Evolutionary conservation across 2,329 filamentous ascomycete species (phyloP).

Genomic region (Didymella glomerata): DNA sequence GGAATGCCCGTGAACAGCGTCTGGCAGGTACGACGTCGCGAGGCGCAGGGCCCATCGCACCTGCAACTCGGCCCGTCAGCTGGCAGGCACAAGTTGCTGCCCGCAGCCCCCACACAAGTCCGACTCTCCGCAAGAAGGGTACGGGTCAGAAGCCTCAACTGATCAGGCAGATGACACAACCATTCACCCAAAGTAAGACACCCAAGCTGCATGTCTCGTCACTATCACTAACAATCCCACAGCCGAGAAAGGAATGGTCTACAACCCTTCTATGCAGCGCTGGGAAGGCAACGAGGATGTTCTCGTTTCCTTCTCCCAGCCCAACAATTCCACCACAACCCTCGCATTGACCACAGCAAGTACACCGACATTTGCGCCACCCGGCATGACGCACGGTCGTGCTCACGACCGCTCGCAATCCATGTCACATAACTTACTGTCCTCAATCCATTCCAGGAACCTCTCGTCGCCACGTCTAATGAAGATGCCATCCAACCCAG

Average conservation of each 20-base stretch:
- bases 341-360: constrained; percentile 51
- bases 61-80: constrained; percentile 60
- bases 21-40: constrained; percentile 57
- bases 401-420: constrained; percentile 49
- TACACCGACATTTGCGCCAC: constrained; percentile 52
- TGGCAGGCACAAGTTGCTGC: constrained; percentile 66
- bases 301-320: constrained; percentile 73
- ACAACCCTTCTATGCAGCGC: constrained; percentile 83
- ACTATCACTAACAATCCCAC: constrained; percentile 28
- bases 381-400: constrained; percentile 39
- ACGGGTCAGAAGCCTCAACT: constrained; percentile 80
- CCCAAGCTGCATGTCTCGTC: constrained; percentile 5
- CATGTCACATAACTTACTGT: constrained; percentile 54
- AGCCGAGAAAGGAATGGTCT: constrained; percentile 95
- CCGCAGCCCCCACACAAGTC: constrained; percentile 60
- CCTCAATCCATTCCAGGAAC: constrained; percentile 46
- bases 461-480: constrained; percentile 46
- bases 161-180: constrained; percentile 83
- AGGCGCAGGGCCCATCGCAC: constrained; percentile 59
- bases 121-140: constrained; percentile 57
- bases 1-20: constrained; percentile 70
- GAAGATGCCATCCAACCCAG: constrained; percentile 52
- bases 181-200: constrained; percentile 79
- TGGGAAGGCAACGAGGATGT: constrained; percentile 98
- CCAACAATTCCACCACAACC: constrained; percentile 58